Conservation (phyloP, 2,329 filamentous ascomycete species). For the Phialophora expanda region DNA sequence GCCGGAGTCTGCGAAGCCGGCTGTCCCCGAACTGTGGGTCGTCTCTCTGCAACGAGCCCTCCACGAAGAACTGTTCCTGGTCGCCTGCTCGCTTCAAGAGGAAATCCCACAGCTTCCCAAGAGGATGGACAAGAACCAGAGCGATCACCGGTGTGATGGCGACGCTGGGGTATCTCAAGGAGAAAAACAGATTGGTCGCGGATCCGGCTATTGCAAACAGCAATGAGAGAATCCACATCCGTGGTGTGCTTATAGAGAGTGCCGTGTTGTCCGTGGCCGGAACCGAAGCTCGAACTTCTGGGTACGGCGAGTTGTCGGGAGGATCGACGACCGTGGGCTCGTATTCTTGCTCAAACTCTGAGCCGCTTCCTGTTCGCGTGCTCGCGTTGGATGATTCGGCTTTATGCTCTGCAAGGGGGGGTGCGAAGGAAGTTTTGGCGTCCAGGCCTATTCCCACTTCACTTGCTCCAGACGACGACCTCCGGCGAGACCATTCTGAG, state of each 20-base stretch:
- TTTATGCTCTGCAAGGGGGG: constrained; percentile 30
- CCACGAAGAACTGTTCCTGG: constrained; percentile 61
- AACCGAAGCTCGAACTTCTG: constrained; percentile 80
- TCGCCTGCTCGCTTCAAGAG: constrained; percentile 66
- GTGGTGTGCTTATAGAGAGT: constrained; percentile 80
- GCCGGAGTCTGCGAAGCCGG: constrained; percentile 55
- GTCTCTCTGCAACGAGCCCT: constrained; percentile 60
- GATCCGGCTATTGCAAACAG: constrained; percentile 81
- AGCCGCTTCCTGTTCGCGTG: constrained; percentile 39
- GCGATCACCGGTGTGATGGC: constrained; percentile 89
- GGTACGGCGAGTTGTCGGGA: constrained; percentile 57
- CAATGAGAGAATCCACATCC: constrained; percentile 83
- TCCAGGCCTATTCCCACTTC: constrained; percentile 45
- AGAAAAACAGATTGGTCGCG: constrained; percentile 86
- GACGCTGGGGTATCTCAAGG: constrained; percentile 85
- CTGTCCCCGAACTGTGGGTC: constrained; percentile 28
- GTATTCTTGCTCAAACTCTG: constrained; percentile 45
- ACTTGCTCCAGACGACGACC: constrained; percentile 42
- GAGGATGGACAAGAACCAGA: constrained; percentile 79
- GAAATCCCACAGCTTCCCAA: constrained; percentile 79
- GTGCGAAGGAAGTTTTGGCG: constrained; percentile 44
- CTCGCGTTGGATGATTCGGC: constrained; percentile 41
- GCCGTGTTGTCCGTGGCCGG: constrained; percentile 74
- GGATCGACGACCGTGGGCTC: constrained; percentile 44
- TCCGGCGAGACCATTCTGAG: constrained; percentile 32